A percentile compares a stretch with the other conserved stretches of the same genome.
Conservation (phyloP, 306 rosid species). For the Mucuna pruriens region DNA sequence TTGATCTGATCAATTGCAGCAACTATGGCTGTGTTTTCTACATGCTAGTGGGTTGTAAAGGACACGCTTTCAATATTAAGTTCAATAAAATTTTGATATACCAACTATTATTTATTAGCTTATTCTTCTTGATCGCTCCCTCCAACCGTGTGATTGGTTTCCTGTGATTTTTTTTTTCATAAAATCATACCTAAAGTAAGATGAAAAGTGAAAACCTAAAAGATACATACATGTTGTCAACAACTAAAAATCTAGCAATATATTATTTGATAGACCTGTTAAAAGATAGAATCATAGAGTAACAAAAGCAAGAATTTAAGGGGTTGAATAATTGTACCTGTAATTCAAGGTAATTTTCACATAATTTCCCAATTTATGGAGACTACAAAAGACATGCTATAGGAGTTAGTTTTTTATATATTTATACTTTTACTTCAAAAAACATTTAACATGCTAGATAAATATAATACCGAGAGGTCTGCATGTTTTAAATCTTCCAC, state of each 20-base stretch:
- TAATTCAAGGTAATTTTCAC: no score
- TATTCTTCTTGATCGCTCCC: background rate
- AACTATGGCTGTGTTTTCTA: background rate
- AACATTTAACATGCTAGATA: no score
- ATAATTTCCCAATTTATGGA: no score
- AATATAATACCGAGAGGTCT: no score
- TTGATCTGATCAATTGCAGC: constrained; percentile 13
- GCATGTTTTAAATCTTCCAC: no score
- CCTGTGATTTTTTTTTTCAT: background rate
- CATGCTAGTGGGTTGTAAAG: background rate
- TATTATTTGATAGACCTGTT: background rate
- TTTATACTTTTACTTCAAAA: no score
- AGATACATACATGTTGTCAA: no score
- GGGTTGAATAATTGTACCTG: background rate
- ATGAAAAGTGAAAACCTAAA: background rate
- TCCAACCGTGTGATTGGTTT: background rate
- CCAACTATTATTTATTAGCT: background rate
- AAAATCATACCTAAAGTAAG: background rate
- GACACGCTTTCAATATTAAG: background rate
- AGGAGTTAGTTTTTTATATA: no score
- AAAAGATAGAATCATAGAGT: background rate
- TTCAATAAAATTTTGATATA: background rate
- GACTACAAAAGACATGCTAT: no score
- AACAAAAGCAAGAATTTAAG: background rate
- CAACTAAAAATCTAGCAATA: no score